Conservation (phyloP, 148 eudicot species). For the Simmondsia chinensis region DNA sequence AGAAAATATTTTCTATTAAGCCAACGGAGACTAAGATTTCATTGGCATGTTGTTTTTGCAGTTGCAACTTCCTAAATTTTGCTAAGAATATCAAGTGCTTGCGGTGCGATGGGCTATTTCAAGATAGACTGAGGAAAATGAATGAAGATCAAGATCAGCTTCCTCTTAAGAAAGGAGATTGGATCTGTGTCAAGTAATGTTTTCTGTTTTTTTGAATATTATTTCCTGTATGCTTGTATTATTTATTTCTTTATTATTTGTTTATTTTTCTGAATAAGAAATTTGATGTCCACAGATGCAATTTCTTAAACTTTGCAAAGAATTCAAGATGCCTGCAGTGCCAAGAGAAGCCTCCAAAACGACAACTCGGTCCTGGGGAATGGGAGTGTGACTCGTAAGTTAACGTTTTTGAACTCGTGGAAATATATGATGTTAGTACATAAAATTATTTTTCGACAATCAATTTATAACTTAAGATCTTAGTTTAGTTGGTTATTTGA, state of each 20-base stretch:
- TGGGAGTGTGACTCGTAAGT: slow-evolving; percentile 77
- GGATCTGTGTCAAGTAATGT: slow-evolving; percentile 48
- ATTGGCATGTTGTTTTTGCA: slow-evolving; percentile 11
- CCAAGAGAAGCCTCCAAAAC: slow-evolving; percentile 47
- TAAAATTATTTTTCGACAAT: too few species aligned
- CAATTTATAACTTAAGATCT: too few species aligned
- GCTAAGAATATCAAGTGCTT: slow-evolving; percentile 41
- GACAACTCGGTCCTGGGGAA: slow-evolving; percentile 49
- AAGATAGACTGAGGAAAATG: slow-evolving; percentile 21
- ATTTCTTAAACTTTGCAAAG: slow-evolving; percentile 45
- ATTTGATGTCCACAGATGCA: slow-evolving; percentile 30
- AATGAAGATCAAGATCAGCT: slow-evolving; percentile 26
- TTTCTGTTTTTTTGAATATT: not conserved
- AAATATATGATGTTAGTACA: too few species aligned
- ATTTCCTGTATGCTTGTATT: not conserved
- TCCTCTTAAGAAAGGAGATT: slow-evolving; percentile 50
- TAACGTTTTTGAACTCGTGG: too few species aligned
- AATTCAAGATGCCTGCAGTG: slow-evolving; percentile 43
- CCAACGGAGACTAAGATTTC: too few species aligned
- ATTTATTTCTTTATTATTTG: slow-evolving; percentile 2
- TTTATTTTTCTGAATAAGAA: too few species aligned
- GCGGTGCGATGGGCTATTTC: slow-evolving; percentile 23
- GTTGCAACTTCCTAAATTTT: slow-evolving; percentile 45
- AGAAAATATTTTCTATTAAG: too few species aligned
- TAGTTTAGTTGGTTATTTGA: too few species aligned